These are phyloP conservation scores for Primulina eburnea DNA, from an alignment of 257 asterid species.

Conservation along the genomic window DNA sequence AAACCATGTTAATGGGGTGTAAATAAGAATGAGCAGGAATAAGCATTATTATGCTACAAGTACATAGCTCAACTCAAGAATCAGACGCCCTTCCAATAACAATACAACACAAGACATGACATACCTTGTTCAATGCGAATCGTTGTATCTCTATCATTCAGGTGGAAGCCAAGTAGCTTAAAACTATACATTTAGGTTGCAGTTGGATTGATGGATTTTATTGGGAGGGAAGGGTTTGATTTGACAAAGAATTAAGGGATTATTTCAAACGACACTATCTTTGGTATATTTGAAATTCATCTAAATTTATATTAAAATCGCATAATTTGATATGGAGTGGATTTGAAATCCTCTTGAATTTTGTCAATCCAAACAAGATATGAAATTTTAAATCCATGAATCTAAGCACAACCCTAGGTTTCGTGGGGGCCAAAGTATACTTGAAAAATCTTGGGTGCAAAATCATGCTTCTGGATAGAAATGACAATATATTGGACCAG, in stretches of 20 bases:
- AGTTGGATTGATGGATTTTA: too few species aligned
- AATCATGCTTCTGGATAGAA: neutral
- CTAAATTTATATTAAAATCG: too few species aligned
- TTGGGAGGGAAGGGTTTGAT: too few species aligned
- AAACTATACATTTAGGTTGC: too few species aligned
- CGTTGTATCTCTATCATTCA: neutral
- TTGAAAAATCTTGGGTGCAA: neutral
- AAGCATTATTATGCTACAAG: neutral
- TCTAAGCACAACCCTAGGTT: neutral
- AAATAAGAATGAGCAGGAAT: too few species aligned
- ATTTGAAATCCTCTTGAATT: too few species aligned
- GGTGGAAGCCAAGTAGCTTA: neutral
- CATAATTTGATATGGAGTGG: too few species aligned
- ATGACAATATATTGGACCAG: neutral
- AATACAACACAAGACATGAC: neutral
- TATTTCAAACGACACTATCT: too few species aligned
- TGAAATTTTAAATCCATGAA: too few species aligned
- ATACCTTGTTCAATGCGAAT: neutral
- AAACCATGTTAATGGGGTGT: constrained; percentile 2
- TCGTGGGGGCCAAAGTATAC: neutral
- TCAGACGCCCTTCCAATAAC: neutral
- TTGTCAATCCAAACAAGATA: too few species aligned
- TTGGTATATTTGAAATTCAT: too few species aligned
- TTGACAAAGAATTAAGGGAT: too few species aligned
- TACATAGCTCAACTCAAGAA: neutral